phyloP scores from a whole-genome alignment of 441 rosid species.

The Raphanus hybrid region DNA sequence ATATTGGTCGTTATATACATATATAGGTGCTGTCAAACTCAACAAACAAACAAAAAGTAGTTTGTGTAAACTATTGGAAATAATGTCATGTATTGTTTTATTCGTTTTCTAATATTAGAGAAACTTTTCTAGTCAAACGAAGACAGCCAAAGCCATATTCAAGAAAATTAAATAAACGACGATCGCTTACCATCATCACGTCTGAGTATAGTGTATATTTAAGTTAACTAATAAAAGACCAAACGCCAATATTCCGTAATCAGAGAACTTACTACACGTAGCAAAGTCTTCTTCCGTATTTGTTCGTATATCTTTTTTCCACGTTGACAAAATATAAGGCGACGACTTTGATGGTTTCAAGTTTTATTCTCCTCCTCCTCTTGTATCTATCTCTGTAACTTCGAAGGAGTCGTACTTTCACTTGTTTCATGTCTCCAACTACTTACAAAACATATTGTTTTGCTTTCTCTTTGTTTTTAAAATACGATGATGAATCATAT shows the following conservation, averaged over 20 bases:
- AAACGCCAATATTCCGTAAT: no score
- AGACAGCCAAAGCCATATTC: no score
- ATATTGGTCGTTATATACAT: neutral
- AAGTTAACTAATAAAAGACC: neutral
- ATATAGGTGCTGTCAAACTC: neutral
- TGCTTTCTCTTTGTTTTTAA: neutral
- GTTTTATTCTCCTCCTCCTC: neutral
- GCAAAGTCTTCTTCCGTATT: neutral
- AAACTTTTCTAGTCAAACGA: no score
- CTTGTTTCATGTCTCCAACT: neutral
- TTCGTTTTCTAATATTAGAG: no score
- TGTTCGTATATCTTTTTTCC: neutral
- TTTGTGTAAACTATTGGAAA: neutral
- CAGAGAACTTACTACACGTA: neutral
- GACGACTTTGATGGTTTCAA: neutral
- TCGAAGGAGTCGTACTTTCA: neutral
- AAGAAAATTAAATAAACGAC: no score
- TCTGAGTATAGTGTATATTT: no score
- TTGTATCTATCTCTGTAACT: neutral
- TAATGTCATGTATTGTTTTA: neutral
- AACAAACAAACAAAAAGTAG: neutral
- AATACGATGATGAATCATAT: neutral
- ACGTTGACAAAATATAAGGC: neutral
- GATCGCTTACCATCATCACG: no score
- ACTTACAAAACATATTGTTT: neutral